Percentiles rank a stretch among this genome's conserved stretches.
Evolutionary conservation across 768 basidiomycete genomes (phyloP).

Genomic region (Boletus tylopilopsis): DNA sequence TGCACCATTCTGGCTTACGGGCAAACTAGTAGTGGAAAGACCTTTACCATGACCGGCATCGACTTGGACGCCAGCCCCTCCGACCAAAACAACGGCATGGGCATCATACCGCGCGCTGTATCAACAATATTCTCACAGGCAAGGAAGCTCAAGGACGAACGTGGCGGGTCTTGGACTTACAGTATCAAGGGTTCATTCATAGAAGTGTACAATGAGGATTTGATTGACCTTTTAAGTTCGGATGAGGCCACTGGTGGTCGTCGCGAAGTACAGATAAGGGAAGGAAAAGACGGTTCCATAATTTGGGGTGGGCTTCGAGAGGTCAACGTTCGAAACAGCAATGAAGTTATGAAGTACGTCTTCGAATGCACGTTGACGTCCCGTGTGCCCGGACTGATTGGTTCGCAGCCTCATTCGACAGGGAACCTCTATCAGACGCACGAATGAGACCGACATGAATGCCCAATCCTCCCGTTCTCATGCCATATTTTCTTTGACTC

Average conservation of each 20-base stretch:
- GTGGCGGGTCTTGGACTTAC: slow-evolving; percentile 72
- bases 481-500: slow-evolving; percentile 96
- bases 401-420: slow-evolving; percentile 74
- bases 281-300: slow-evolving; percentile 95
- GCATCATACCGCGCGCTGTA: slow-evolving; percentile 93
- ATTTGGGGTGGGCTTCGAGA: slow-evolving; percentile 96
- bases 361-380: slow-evolving; percentile 6
- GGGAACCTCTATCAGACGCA: slow-evolving; percentile 87
- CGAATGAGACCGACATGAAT: slow-evolving; percentile 99
- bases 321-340: slow-evolving; percentile 76
- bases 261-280: slow-evolving; percentile 91
- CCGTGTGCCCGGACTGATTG: slow-evolving; percentile 19
- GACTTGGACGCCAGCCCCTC: slow-evolving; percentile 85
- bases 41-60: slow-evolving; percentile 93
- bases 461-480: slow-evolving; percentile 97
- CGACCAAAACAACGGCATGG: slow-evolving; percentile 82
- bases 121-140: slow-evolving; percentile 81
- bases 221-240: slow-evolving; percentile 86
- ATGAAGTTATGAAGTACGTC: slow-evolving; percentile 90
- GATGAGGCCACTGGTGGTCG: slow-evolving; percentile 63
- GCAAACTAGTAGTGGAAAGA: slow-evolving; percentile 34
- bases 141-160: slow-evolving; percentile 72
- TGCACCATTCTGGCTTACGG: slow-evolving; percentile 58
- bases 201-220: slow-evolving; percentile 98
- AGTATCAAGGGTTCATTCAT: slow-evolving; percentile 88